Base-by-base conservation (phyloP, 2,329 filamentous ascomycete species). In the Colletotrichum cereale region DNA sequence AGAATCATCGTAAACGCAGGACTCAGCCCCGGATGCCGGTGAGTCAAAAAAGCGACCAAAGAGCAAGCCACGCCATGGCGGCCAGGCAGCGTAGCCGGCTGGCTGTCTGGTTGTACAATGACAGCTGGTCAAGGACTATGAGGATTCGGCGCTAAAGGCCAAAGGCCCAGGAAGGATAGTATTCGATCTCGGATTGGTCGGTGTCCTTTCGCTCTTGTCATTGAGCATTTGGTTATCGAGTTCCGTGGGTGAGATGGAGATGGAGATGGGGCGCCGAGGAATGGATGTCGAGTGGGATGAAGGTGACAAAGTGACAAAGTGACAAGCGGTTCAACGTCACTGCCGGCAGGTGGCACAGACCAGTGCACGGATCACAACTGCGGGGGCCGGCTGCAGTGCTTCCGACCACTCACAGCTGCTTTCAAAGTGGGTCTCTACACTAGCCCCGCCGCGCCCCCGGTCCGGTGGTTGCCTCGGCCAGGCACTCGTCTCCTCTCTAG, bases 1-100 rank as follows among this genome's bases (percentile, higher is more conserved):
- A 16, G 34, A 24, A 6, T 12, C 21, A 44, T 31, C 21, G 26
- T 8, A 55, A 34, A 24, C 18, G 48, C 34, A 63, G 44, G 34
- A 55, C 61, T 63, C 61, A 40, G 61, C 61, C 61, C 48, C 61
- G 16, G 24, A 42, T 63, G 38, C 61, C 48, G 61, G 61, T 63
- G 48, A 55, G 48, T 55, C 48, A 55, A 55, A 55, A 55, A 55
- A n/a, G 26, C 48, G 61, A 4, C 61, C 61, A 63, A 31, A 63
- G 48, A 55, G 61, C 36, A 47, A 47, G 42, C 42, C 42, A 44
- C 34, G 55, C 21, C 14, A 26, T 40, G 34, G 55, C 16, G n/a
- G 38, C 18, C n/a, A 8, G 36, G 21, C n/a, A 34, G 50, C 29
- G 50, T 31, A 21, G 24, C 48, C 48, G 48, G 12, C 52, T 24